phyloP scores from a whole-genome alignment of 805 yeast species.

The Yamadazyma laniorum region DNA sequence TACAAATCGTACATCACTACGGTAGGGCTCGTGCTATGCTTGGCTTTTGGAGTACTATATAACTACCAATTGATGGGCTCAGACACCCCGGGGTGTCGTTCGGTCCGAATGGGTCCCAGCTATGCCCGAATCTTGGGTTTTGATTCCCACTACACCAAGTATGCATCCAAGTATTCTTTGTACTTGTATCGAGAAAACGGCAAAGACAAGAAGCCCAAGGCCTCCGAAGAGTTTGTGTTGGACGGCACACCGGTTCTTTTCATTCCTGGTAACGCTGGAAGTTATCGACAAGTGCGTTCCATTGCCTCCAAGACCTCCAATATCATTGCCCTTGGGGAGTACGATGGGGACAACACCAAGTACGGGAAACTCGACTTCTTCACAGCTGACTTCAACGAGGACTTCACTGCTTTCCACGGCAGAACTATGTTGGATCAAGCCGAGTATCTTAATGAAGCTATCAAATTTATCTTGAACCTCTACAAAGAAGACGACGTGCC shows the following conservation, averaged over 20 bases:
- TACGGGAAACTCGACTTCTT: slow-evolving; percentile 72
- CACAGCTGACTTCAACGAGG: slow-evolving; percentile 92
- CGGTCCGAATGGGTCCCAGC: slow-evolving; percentile 80
- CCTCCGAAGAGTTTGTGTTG: slow-evolving; percentile 29
- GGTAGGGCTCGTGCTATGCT: slow-evolving; percentile 9
- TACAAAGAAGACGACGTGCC: slow-evolving; percentile 45
- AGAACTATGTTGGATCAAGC: slow-evolving; percentile 91
- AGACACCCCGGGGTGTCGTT: slow-evolving; percentile 50
- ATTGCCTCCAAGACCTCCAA: slow-evolving; percentile 81
- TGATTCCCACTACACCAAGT: slow-evolving; percentile 64
- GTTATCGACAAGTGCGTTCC: slow-evolving; percentile 84
- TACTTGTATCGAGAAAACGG: slow-evolving; percentile 85
- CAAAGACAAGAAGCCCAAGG: slow-evolving; percentile 53
- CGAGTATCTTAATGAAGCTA: slow-evolving; percentile 86
- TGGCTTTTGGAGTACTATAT: slow-evolving; percentile 13
- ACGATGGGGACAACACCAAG: slow-evolving; percentile 26
- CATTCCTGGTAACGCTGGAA: slow-evolving; percentile 98
- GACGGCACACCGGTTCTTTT: slow-evolving; percentile 87
- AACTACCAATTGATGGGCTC: slow-evolving; percentile 23
- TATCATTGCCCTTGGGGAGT: slow-evolving; percentile 41
- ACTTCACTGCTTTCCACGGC: slow-evolving; percentile 94
- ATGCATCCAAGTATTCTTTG: slow-evolving; percentile 80
- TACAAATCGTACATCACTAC: not conserved
- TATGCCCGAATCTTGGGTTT: slow-evolving; percentile 74
- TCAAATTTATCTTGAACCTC: slow-evolving; percentile 67